These are phyloP conservation scores for Colletotrichum orbiculare DNA, from an alignment of 2,329 filamentous ascomycete species.

Conservation along the genomic window DNA sequence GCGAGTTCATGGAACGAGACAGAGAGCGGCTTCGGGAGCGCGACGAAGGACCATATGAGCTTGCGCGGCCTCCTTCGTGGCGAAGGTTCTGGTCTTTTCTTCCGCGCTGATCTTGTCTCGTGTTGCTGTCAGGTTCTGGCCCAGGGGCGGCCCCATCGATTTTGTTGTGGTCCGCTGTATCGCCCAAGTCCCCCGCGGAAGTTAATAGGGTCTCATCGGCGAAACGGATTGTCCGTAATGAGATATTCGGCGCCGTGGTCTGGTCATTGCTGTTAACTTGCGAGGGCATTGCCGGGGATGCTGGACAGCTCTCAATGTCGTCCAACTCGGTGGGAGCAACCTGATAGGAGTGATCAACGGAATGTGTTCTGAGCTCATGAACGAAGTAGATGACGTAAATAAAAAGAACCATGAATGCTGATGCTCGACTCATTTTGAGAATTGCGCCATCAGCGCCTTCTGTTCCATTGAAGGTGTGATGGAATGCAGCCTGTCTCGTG, in stretches of 20 bases:
- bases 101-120: not conserved
- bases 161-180: not conserved
- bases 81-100: not conserved
- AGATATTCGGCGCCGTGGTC: not conserved
- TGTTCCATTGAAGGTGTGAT: constrained; percentile 64
- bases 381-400: constrained; percentile 80
- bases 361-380: constrained; percentile 72
- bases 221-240: constrained; percentile 44
- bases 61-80: constrained; percentile 15
- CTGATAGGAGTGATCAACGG: constrained; percentile 74
- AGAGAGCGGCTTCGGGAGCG: constrained; percentile 41
- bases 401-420: constrained; percentile 78
- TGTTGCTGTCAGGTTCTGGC: constrained; percentile 21
- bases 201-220: constrained; percentile 38
- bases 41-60: constrained; percentile 38
- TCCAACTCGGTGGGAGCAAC: not conserved
- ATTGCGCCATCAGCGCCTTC: constrained; percentile 69
- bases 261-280: not conserved
- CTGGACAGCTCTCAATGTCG: constrained; percentile 6
- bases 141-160: not conserved
- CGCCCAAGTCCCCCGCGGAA: not conserved
- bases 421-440: constrained; percentile 80
- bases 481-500: constrained; percentile 51
- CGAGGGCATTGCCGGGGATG: not conserved
- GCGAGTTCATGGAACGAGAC: constrained; percentile 42